Evolutionary conservation across 345 rosid genomes (phyloP).

Genomic region (Brassica rapa): DNA sequence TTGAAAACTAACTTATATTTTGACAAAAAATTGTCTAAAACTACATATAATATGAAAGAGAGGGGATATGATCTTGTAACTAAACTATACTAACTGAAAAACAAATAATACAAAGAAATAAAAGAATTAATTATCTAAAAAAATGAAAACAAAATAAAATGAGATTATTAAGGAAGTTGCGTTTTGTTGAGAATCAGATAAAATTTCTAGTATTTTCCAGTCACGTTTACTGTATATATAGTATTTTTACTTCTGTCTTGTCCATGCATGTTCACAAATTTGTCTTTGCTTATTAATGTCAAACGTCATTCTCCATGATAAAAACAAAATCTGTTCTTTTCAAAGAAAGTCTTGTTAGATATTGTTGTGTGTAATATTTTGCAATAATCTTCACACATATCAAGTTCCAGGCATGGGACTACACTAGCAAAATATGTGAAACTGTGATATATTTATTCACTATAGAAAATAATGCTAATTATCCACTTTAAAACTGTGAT

Average conservation of each 20-base stretch:
- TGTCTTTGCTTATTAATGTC: constrained; percentile 29
- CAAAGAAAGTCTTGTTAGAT: constrained; percentile 28
- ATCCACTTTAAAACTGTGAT: not conserved
- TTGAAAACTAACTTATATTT: no score
- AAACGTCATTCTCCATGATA: constrained; percentile 30
- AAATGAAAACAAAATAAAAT: not conserved
- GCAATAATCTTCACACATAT: not conserved
- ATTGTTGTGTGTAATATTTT: constrained; percentile 16
- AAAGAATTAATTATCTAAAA: not conserved
- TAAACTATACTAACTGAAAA: not conserved
- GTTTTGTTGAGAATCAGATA: not conserved
- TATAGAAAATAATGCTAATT: not conserved
- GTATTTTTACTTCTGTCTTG: not conserved
- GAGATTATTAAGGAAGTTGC: not conserved
- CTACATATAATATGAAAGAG: no score
- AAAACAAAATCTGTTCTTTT: constrained; percentile 9
- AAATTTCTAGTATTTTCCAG: not conserved
- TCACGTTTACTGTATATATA: not conserved
- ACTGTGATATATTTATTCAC: not conserved
- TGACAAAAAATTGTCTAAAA: no score
- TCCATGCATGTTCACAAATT: constrained; percentile 21
- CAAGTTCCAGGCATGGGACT: not conserved
- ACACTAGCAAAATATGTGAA: not conserved
- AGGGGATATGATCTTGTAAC: not conserved
- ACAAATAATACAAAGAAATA: not conserved